These are phyloP conservation scores for Fusarium nurragi DNA, from an alignment of 2,329 filamentous ascomycete genomes.

Conservation along the genomic window DNA sequence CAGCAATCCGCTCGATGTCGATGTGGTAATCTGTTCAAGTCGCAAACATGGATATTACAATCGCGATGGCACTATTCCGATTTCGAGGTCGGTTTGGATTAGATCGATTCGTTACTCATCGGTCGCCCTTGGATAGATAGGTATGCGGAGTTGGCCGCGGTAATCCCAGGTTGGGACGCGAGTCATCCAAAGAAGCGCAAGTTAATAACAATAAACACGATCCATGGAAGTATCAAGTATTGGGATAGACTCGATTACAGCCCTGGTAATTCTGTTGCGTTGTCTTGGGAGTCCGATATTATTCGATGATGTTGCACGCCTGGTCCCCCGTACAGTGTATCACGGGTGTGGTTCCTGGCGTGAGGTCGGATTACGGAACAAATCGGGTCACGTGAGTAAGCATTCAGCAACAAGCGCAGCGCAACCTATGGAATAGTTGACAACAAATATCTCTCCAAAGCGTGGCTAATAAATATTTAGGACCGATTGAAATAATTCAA, in stretches of 20 bases:
- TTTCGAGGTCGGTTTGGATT: slow-evolving; percentile 9
- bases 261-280: slow-evolving; percentile 2
- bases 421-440: not conserved
- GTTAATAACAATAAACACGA: slow-evolving; percentile 18
- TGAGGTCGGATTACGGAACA: slow-evolving; percentile 37
- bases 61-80: slow-evolving; percentile 28
- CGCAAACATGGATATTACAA: slow-evolving; percentile 37
- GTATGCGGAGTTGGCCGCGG: slow-evolving; percentile 40
- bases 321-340: slow-evolving; percentile 35
- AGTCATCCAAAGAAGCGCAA: slow-evolving; percentile 30
- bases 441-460: not conserved
- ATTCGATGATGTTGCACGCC: slow-evolving; percentile 38
- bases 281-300: slow-evolving; percentile 18
- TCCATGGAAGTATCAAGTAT: slow-evolving; percentile 18
- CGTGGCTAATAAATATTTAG: too few relatives aligned
- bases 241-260: not conserved
- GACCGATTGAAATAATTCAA: not conserved
- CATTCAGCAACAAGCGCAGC: not conserved
- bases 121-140: slow-evolving; percentile 9
- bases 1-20: slow-evolving; percentile 29
- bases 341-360: slow-evolving; percentile 38
- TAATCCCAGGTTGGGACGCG: slow-evolving; percentile 23
- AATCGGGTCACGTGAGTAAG: slow-evolving; percentile 37
- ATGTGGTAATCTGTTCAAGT: slow-evolving; percentile 19
- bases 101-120: slow-evolving; percentile 36